Conservation (phyloP, 2,329 filamentous ascomycete genomes). For the Pseudogymnoascus sp. region DNA sequence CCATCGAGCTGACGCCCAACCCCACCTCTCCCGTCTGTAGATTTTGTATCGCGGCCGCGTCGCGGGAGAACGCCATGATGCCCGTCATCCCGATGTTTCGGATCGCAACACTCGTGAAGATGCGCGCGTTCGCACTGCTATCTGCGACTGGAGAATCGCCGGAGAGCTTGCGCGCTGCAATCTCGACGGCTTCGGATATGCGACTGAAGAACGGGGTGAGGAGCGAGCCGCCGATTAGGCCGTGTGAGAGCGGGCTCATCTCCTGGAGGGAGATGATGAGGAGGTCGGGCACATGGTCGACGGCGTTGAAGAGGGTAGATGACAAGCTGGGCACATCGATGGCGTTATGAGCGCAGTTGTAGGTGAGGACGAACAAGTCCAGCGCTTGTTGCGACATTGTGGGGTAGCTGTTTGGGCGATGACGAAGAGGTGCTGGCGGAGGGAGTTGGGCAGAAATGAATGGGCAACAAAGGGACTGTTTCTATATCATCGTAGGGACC, state of each 20-base stretch:
- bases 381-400: conserved; percentile 32
- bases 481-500: background rate
- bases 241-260: conserved; percentile 72
- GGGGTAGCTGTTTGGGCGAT: background rate
- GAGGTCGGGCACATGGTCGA: conserved; percentile 58
- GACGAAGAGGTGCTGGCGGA: conserved; percentile 13
- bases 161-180: conserved; percentile 44
- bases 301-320: conserved; percentile 55
- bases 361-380: conserved; percentile 72
- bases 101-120: conserved; percentile 63
- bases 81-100: conserved; percentile 84
- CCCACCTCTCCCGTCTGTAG: conserved; percentile 77
- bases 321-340: conserved; percentile 66
- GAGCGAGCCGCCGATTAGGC: conserved; percentile 78
- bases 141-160: conserved; percentile 20
- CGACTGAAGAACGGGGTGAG: conserved; percentile 67
- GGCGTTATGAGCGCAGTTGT: conserved; percentile 73
- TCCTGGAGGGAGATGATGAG: conserved; percentile 73
- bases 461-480: conserved; percentile 5
- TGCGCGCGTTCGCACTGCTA: conserved; percentile 23
- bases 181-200: conserved; percentile 63
- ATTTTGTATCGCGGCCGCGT: conserved; percentile 50
- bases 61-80: conserved; percentile 73
- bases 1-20: conserved; percentile 80
- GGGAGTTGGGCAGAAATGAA: background rate